Evolutionary conservation across 2,329 filamentous ascomycete genomes (phyloP).

Genomic region (Neurospora crassa): DNA sequence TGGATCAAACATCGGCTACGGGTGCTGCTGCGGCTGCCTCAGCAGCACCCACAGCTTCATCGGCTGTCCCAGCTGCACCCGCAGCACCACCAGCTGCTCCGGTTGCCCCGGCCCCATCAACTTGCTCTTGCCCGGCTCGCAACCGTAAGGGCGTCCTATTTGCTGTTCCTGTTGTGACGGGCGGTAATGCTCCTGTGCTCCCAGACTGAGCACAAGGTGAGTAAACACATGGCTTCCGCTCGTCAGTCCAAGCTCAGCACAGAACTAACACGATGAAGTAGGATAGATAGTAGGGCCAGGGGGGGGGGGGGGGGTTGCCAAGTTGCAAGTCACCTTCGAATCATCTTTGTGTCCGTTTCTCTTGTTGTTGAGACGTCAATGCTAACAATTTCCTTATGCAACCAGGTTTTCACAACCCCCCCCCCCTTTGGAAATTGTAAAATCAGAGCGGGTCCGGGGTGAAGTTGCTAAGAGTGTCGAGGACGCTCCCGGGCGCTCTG

Average conservation of each 20-base stretch:
- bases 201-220: not conserved
- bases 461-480: conserved; percentile 84
- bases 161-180: not conserved
- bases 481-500: conserved; percentile 72
- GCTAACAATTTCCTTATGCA: conserved; percentile 2
- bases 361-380: conserved; percentile 47
- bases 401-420: conserved; percentile 88
- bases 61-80: not conserved
- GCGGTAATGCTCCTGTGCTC: not conserved
- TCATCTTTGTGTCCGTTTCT: conserved; percentile 91
- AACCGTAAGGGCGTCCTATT: not conserved
- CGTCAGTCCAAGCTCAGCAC: not conserved
- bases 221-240: not conserved
- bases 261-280: not conserved
- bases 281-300: not conserved
- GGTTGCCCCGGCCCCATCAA: not conserved
- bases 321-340: conserved; percentile 52
- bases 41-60: not conserved
- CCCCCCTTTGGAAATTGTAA: conserved; percentile 89
- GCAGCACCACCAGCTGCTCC: not conserved
- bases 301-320: not conserved
- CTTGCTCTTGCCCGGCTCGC: not conserved
- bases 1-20: not conserved
- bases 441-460: conserved; percentile 90
- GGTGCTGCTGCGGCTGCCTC: not conserved